Evolutionary conservation across 1,284 basidiomycete genomes (phyloP).

Genomic region (Ceratobasidium sp.): DNA sequence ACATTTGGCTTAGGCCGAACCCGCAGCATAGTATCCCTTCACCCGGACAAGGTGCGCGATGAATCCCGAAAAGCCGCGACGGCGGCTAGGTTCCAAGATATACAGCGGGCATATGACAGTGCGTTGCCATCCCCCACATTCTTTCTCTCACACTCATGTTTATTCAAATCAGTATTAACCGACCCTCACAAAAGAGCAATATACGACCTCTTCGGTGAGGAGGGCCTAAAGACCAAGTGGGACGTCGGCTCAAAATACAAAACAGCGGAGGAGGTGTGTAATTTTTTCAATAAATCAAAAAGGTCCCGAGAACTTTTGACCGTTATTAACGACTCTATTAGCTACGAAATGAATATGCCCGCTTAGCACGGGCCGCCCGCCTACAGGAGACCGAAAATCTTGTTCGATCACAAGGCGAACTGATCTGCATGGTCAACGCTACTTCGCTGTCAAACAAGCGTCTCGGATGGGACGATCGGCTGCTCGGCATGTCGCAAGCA

Average conservation of each 20-base stretch:
- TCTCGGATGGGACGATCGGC: not conserved
- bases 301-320: not conserved
- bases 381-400: constrained; percentile 59
- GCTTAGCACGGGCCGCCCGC: constrained; percentile 58
- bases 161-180: constrained; percentile 66
- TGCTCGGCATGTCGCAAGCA: constrained; percentile 18
- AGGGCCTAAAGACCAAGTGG: constrained; percentile 60
- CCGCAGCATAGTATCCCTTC: constrained; percentile 67
- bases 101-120: constrained; percentile 84
- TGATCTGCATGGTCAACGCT: constrained; percentile 61
- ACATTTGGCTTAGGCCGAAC: constrained; percentile 7
- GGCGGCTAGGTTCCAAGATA: constrained; percentile 71
- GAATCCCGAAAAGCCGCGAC: constrained; percentile 68
- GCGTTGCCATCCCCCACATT: constrained; percentile 45
- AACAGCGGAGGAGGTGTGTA: constrained; percentile 64
- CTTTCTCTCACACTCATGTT: constrained; percentile 34
- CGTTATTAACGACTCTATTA: constrained; percentile 48
- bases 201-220: constrained; percentile 79
- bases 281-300: no score
- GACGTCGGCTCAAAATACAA: constrained; percentile 55
- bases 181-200: constrained; percentile 79
- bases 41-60: constrained; percentile 84
- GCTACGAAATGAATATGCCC: constrained; percentile 61
- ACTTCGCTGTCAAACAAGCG: constrained; percentile 58
- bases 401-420: constrained; percentile 63